Conservation (phyloP, 768 basidiomycete species). For the Naganishia vishniacii region DNA sequence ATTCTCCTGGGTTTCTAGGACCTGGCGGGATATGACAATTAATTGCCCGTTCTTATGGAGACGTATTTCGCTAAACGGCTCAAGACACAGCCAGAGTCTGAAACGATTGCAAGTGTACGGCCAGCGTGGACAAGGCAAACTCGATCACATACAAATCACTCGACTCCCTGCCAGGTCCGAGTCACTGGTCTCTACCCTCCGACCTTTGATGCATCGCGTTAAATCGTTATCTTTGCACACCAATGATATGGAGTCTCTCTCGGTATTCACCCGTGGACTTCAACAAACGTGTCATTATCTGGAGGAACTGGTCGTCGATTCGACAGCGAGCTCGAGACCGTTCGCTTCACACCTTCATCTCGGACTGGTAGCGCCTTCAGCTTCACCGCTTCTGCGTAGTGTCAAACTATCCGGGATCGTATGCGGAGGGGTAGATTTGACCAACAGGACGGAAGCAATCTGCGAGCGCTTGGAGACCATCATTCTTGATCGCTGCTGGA, state of each 20-base stretch:
- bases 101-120: constrained; percentile 10
- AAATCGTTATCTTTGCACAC: neutral
- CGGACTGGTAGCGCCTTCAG: neutral
- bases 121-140: constrained; percentile 1
- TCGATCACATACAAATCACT: neutral
- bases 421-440: neutral
- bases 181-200: neutral
- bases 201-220: neutral
- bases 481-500: neutral
- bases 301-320: neutral
- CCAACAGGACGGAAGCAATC: neutral
- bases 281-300: neutral
- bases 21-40: constrained; percentile 15
- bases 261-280: neutral
- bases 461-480: neutral
- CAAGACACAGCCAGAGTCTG: neutral
- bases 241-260: neutral
- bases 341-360: neutral
- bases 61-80: neutral
- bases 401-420: neutral
- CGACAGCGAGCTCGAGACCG: neutral
- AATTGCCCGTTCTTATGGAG: constrained; percentile 17
- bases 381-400: neutral
- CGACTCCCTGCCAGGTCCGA: neutral
- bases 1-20: constrained; percentile 8